These are phyloP conservation scores for Ustilago esculenta DNA, from an alignment of 1,284 basidiomycete genomes.

Conservation along the genomic window DNA sequence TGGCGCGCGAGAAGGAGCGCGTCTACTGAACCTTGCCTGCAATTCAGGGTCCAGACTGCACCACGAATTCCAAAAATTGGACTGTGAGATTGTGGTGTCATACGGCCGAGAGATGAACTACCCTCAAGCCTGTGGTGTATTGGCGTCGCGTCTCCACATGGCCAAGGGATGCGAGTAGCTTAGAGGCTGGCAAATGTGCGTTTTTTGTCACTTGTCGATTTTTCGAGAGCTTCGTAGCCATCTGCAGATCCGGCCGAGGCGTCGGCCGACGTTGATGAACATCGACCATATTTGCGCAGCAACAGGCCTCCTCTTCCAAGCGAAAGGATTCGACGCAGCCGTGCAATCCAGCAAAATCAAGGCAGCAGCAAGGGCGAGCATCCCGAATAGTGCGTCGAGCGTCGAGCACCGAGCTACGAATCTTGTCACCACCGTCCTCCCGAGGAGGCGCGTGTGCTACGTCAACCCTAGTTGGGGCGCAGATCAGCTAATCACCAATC, in stretches of 20 bases:
- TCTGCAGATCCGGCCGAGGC: conserved; percentile 14
- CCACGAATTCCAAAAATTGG: too few relatives aligned
- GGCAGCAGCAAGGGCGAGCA: background rate
- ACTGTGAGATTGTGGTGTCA: background rate
- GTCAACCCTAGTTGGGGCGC: too few relatives aligned
- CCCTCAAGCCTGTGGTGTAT: background rate
- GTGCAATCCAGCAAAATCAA: too few relatives aligned
- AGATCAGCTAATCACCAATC: too few relatives aligned
- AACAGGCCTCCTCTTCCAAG: background rate
- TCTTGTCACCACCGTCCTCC: too few relatives aligned
- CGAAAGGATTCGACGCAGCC: too few relatives aligned
- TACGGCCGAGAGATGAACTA: background rate
- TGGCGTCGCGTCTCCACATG: conserved; percentile 18
- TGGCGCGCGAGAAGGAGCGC: too few relatives aligned
- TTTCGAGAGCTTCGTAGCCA: too few relatives aligned
- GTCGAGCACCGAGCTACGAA: too few relatives aligned
- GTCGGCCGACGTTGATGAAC: conserved; percentile 11
- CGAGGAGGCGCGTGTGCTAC: too few relatives aligned
- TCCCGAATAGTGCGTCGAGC: too few relatives aligned
- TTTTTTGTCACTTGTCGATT: background rate
- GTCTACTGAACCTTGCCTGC: conserved; percentile 5
- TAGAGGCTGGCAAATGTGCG: background rate
- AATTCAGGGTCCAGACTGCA: too few relatives aligned
- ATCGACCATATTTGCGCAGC: conserved; percentile 8
- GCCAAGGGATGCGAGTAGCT: background rate